Base-by-base conservation (phyloP, 2,329 filamentous ascomycete genomes). In the Shiraia bambusicola region DNA sequence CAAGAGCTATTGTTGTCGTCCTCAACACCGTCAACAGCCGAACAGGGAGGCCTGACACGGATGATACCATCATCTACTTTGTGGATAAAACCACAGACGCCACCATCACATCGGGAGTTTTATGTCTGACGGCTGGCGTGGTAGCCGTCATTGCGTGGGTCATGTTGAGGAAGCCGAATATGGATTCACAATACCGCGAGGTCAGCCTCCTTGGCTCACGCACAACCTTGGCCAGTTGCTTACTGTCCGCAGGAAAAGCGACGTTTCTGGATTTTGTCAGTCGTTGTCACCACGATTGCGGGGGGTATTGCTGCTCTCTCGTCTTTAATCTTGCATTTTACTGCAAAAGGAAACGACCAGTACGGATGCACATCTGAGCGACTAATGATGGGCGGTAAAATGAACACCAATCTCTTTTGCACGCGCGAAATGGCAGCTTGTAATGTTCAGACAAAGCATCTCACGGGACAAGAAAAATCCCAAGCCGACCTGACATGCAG, bases 61-160 rank as follows among this genome's bases (percentile, higher is more conserved):
- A 63, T 30, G 51, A 55, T 16, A 59, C 56, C 2, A 58, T 63
- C 17, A 52, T 64, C 13, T 59, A 63, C 22, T 65, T 56, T 32
- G 50, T 50, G 2, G 47, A 50, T 16, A 28, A 38, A 2, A 47
- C 54, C 5, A 64, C 60, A 11, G 54, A 64, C 38, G 54, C 53
- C 9, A 62, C 59, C 3, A 58, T 65, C 32, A 47, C 53, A 11
- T 57, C 60, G 14, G 58, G 54, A 34, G 60, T 54, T 30, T 28
- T 65, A 14, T 56, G 58, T 29, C 14, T 64, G 33, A 41, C 49
- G 4, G 57, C 60, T 3, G 52, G 45, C 8, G 40, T 63, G 2
- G 44, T 61, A 24, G 52, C 52, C 17, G 34, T 63, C 13, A 49
- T 63, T 26, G 60, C 55, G 1, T 64, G 55, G 50, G 47, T 35